phyloP scores from a whole-genome alignment of 1,284 basidiomycete genomes.

The Cutaneotrichosporon arboriforme region DNA sequence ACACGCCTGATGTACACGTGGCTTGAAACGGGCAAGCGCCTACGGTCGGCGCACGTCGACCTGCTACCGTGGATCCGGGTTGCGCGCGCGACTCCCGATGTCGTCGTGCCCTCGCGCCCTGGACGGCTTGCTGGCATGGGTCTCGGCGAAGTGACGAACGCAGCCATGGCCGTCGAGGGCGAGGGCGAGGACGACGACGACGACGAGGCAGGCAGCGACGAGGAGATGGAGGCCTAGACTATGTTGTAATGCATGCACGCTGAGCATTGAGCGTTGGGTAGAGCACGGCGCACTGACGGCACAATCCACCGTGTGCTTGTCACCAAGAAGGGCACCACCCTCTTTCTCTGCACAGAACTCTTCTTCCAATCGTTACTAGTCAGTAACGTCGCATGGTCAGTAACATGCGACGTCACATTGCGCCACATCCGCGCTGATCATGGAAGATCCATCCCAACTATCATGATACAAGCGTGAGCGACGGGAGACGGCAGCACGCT shows the following conservation, averaged over 20 bases:
- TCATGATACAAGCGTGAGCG: not conserved
- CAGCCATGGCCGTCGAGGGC: not conserved
- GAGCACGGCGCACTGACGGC: no score
- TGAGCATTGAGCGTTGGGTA: no score
- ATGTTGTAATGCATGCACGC: slow-evolving; percentile 1
- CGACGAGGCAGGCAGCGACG: not conserved
- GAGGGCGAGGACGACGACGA: not conserved
- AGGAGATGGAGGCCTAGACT: not conserved
- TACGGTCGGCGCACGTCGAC: slow-evolving; percentile 60
- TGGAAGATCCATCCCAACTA: slow-evolving; percentile 1
- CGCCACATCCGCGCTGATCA: no score
- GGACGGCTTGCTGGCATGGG: slow-evolving; percentile 35
- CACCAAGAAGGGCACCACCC: no score
- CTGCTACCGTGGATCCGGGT: slow-evolving; percentile 48
- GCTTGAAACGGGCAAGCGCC: slow-evolving; percentile 60
- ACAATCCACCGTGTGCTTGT: no score
- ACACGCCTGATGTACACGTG: slow-evolving; percentile 68
- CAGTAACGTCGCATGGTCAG: no score
- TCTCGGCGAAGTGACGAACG: slow-evolving; percentile 11
- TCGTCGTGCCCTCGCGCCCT: slow-evolving; percentile 23
- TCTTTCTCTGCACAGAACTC: no score
- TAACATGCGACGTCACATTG: no score
- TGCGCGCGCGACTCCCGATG: slow-evolving; percentile 22
- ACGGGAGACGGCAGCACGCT: not conserved
- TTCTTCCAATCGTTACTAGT: no score